phyloP scores from a whole-genome alignment of 2,329 filamentous ascomycete genomes.

The Aureobasidium sp. region DNA sequence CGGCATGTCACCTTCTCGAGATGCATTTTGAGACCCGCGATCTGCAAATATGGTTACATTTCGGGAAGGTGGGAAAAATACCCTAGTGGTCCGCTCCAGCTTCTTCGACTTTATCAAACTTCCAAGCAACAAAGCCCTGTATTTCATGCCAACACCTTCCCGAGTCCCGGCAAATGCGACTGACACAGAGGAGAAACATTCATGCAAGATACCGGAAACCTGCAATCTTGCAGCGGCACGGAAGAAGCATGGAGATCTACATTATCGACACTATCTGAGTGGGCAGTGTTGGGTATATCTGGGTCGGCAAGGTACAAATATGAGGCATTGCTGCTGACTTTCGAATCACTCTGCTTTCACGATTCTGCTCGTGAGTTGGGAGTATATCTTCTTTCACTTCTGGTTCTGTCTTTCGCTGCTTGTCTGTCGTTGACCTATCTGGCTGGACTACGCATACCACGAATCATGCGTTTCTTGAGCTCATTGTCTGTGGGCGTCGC shows the following conservation, averaged over 20 bases:
- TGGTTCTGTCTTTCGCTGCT: neutral
- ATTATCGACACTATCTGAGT: constrained; percentile 5
- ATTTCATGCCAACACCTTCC: neutral
- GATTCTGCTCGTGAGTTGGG: neutral
- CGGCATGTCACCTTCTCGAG: neutral
- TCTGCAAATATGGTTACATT: neutral
- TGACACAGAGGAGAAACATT: neutral
- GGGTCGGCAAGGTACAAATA: constrained; percentile 1
- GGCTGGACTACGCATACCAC: neutral
- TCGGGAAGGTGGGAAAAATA: constrained; percentile 5
- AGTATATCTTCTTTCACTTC: neutral
- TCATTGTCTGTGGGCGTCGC: constrained; percentile 2
- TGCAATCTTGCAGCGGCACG: constrained; percentile 6
- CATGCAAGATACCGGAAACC: constrained; percentile 6
- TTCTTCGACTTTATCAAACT: neutral
- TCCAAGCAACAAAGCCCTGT: neutral
- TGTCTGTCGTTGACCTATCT: neutral
- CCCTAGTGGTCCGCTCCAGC: neutral
- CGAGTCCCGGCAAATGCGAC: neutral
- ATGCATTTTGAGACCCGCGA: neutral
- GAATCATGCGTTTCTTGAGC: constrained; percentile 6
- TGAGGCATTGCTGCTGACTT: neutral
- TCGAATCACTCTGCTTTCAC: neutral
- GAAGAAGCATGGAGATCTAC: neutral
- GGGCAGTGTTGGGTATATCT: neutral